Evolutionary conservation across 257 asterid genomes (phyloP), one percentile per base, ranked within the genome.

Genomic region (Jacaranda mimosifolia): DNA sequence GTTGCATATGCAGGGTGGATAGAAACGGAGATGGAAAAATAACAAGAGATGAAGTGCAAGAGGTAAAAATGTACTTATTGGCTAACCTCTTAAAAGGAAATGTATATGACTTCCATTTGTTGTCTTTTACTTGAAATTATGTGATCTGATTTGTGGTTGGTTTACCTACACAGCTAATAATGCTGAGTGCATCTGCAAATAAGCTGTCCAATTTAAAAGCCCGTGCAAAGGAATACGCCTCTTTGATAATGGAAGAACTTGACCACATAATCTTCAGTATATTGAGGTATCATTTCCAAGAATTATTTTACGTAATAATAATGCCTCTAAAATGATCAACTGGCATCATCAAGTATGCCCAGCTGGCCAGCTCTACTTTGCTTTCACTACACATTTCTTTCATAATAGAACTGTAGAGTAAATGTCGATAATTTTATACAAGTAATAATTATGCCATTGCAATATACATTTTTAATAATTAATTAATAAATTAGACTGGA

Each of bases 161-260:
- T 60, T 32, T n/a, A 48, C 35, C 48, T 18, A 43, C 73, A 46
- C 89, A 89, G 94, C 86, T 89, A 69, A 85, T 89, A 52, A 81
- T 89, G 92, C 68, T 89, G 81, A 89, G 94, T 80, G 94, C 90
- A 21, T 89, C 94, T 4, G 90, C 94, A 49, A 89, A 89, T 83
- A 89, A 87, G 71, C 57, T 89, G 83, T 85, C 90, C 45, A 77
- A 79, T 70, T 74, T 88, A 80, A 86, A 83, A 82, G 90, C 86
- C 83, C 89, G 85, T 75, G 92, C 89, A 6, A 84, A 82, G 66
- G 92, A 88, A 70, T 88, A 88, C 53, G 89, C 92, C 63, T 82
- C 70, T 83, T 70, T 88, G n/a, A 85, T 89, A 53, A 89, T 89
- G 94, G 94, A 89, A 75, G 94, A 89, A 81, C 76, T 89, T 14